Evolutionary conservation across 306 rosid species (phyloP), one percentile per base, ranked within the genome.

Genomic region (Phaseolus lunatus): DNA sequence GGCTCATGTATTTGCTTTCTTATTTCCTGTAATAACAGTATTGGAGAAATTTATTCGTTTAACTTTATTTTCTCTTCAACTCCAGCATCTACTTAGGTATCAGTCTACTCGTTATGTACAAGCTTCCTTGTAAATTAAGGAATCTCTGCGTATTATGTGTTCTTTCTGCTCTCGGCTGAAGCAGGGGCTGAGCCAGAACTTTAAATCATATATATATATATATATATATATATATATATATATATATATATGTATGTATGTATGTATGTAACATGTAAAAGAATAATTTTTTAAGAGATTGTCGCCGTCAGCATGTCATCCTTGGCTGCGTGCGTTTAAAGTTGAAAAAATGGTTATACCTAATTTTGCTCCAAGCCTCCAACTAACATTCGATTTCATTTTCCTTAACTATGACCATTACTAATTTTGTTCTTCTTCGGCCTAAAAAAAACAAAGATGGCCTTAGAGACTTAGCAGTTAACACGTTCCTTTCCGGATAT

Each of bases 401-500:
- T 68, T 47, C 23, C 15, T 23, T 0, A 16, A 1, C 9, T 15
- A 47, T 48, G 59, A 27, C 27, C 18, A 69, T 26, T 15, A 15
- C 56, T 31, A 16, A 48, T 9, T 26, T 16, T 47, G n/a, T 68
- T 68, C 1, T 68, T 45, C 24, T 69, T 47, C 16, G 20, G 16
- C 2, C 49, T 65, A 18, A 35, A 20, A 29, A 8, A 35, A 35
- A 16, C 4, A 23, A 43, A 22, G 19, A 23, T 43, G 22, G 37
- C 22, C 22, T 43, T 11, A 19, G 33, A 33, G 0, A 12, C 15
- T 62, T 63, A 14, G 2, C 48, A 8, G 16, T 62, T 33, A 33
- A 2, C 16, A 31, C 24, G n/a, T 41, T 71, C 76, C 76, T 43
- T 71, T 50, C 64, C 14, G 8, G 22, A 20, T 20, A 71, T 19